Base-by-base conservation (phyloP, 441 rosid genomes). In the Populus hybrid region DNA sequence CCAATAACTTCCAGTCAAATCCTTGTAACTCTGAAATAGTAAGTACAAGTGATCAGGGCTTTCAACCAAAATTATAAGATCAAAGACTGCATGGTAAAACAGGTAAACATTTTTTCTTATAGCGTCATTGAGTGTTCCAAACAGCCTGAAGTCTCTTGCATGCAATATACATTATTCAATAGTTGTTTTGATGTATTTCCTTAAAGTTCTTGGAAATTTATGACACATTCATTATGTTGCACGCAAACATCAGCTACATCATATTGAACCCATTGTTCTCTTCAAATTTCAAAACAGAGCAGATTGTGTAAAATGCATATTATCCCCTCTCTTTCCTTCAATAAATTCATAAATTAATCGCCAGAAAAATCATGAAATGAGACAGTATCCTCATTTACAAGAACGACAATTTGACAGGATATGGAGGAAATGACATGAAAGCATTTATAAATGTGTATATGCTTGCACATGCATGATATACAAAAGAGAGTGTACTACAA, bases 1-100 rank as follows among this genome's bases (percentile, higher is more conserved):
- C 99, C 99, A 94, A 74, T 90, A 85, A 26, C 89, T 93, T 83
- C 93, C 97, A 6, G 98, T 93, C 90, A 96, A 81, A 34, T 85
- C 94, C 85, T 79, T 85, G 83, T 96, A 96, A 89, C 97, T 88
- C 99, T 96, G 92, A 66, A 80, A 87, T 38, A 66, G 74, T 57
- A 76, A 80, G 76, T 46, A 69, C 70, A 81, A 54, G 78, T 73
- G 59, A 46, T 82, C 74, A 57, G 24, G 28, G 30, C 65, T 70
- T 76, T 74, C 65, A 78, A 68, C 73, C 71, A 75, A 36, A 64
- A 14, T 50, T 34, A 78, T 40, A 73, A 59, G 21, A 57, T 23
- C 42, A 28, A 64, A 32, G 35, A 72, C 76, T 12, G 57, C 16
- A 66, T 6, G 42, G 42, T 16, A 69, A 76, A n/a, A 69, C 40